Evolutionary conservation across 495 filamentous ascomycete species (phyloP).

Genomic region (Tuber magnatum): DNA sequence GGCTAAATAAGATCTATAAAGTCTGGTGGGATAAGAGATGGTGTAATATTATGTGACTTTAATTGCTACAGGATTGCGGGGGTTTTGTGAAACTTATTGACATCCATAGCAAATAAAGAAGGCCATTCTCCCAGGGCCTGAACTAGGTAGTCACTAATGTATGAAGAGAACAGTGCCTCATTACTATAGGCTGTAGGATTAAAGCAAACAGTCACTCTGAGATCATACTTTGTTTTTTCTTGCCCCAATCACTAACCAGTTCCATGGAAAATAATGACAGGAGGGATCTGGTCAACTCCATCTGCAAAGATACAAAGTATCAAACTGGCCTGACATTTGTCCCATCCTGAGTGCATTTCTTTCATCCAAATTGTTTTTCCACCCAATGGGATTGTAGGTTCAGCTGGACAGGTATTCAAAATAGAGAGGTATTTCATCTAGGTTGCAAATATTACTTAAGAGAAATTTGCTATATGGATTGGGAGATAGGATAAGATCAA

Average conservation of each 20-base stretch:
- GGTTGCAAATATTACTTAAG: neutral
- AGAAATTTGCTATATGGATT: neutral
- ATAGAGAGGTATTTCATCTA: neutral
- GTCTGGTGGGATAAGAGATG: too few relatives aligned
- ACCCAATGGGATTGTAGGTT: neutral
- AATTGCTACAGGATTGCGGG: too few relatives aligned
- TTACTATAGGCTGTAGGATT: neutral
- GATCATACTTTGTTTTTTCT: neutral
- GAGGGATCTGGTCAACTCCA: neutral
- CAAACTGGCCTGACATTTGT: slow-evolving; percentile 9
- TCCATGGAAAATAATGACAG: neutral
- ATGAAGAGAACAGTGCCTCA: neutral
- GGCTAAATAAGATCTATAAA: too few relatives aligned
- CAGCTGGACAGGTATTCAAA: slow-evolving; percentile 11
- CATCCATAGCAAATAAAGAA: too few relatives aligned
- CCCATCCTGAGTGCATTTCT: neutral
- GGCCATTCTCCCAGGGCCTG: too few relatives aligned
- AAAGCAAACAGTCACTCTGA: neutral
- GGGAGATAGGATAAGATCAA: neutral
- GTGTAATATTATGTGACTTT: too few relatives aligned
- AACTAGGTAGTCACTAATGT: too few relatives aligned
- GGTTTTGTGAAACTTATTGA: too few relatives aligned
- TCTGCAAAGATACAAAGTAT: slow-evolving; percentile 8
- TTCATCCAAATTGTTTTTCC: slow-evolving; percentile 1
- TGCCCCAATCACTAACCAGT: neutral